A percentile compares a stretch with the other conserved stretches of the same genome.
Evolutionary conservation across 2,329 filamentous ascomycete species (phyloP).

Genomic region (Dactylonectria macrodidyma): DNA sequence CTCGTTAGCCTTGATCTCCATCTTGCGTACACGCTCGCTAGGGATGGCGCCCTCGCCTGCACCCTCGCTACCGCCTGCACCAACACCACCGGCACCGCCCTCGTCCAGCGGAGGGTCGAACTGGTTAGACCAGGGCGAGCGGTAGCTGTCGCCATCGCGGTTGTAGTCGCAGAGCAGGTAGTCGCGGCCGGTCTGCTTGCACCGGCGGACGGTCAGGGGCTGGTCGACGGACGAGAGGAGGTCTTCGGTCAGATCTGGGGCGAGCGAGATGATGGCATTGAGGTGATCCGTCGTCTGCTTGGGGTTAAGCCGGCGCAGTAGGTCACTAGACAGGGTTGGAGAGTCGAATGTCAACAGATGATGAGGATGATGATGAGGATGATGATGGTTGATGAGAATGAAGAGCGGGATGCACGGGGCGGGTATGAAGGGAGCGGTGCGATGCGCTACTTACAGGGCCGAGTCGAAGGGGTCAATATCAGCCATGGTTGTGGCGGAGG

Average conservation of each 20-base stretch:
- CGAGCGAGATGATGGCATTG: conserved; percentile 87
- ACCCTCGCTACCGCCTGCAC: conserved; percentile 69
- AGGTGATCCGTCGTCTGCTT: conserved; percentile 93
- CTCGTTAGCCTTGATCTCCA: conserved; percentile 95
- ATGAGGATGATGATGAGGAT: background rate
- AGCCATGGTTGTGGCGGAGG: conserved; percentile 55
- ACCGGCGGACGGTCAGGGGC: conserved; percentile 88
- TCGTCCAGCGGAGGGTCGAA: conserved; percentile 91
- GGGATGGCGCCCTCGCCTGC: conserved; percentile 87
- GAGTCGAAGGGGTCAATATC: conserved; percentile 80
- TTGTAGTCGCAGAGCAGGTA: conserved; percentile 99
- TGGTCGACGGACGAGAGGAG: conserved; percentile 98
- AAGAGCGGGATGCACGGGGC: background rate
- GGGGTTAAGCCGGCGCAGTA: conserved; percentile 96
- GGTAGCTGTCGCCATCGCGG: conserved; percentile 97
- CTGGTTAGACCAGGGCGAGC: conserved; percentile 98
- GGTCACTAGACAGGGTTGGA: conserved; percentile 75
- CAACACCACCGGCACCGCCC: conserved; percentile 68
- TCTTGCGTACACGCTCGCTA: conserved; percentile 90
- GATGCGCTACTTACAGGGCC: conserved; percentile 73
- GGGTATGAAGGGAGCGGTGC: conserved; percentile 12
- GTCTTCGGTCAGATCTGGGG: conserved; percentile 95
- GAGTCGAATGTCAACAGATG: conserved; percentile 11
- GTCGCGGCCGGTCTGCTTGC: conserved; percentile 90
- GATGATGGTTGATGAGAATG: conserved; percentile 24